These are phyloP conservation scores for Kazachstania taianensis DNA, from an alignment of 805 yeast genomes.

Conservation along the genomic window DNA sequence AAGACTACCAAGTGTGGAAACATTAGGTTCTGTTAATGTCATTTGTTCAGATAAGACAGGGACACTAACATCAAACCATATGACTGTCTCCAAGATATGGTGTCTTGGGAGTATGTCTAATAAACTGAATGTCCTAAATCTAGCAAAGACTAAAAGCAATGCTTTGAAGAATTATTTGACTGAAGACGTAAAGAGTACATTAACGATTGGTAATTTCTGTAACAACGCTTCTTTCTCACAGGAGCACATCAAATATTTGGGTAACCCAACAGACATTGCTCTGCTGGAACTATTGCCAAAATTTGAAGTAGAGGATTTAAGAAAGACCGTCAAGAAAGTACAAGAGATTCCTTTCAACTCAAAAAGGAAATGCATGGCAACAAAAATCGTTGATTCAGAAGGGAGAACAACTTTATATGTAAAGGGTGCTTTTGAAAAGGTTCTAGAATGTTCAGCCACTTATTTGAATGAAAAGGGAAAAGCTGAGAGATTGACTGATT, in stretches of 20 bases:
- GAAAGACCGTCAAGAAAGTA: conserved; percentile 46
- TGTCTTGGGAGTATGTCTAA: conserved; percentile 47
- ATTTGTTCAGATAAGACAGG: conserved; percentile 90
- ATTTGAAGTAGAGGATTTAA: conserved; percentile 62
- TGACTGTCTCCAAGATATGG: conserved; percentile 84
- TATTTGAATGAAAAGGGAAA: conserved; percentile 53
- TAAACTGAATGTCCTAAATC: conserved; percentile 27
- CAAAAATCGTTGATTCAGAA: conserved; percentile 48
- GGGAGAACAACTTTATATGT: conserved; percentile 52
- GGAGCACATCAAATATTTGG: conserved; percentile 63
- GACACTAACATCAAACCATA: conserved; percentile 80
- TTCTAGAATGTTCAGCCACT: conserved; percentile 50
- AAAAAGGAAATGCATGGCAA: conserved; percentile 83
- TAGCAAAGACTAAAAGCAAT: conserved; percentile 38
- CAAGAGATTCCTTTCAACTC: conserved; percentile 83
- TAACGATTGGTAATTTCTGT: conserved; percentile 64
- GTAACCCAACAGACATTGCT: conserved; percentile 94
- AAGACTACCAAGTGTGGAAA: conserved; percentile 89
- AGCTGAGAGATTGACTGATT: conserved; percentile 46
- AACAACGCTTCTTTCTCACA: conserved; percentile 62
- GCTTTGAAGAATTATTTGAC: conserved; percentile 38
- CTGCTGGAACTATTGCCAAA: conserved; percentile 61
- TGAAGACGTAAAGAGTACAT: conserved; percentile 42
- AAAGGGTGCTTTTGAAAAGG: conserved; percentile 84
- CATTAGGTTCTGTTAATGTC: conserved; percentile 88